Evolutionary conservation across 768 basidiomycete species (phyloP).

Genomic region (Kwoniella mangroviensis): DNA sequence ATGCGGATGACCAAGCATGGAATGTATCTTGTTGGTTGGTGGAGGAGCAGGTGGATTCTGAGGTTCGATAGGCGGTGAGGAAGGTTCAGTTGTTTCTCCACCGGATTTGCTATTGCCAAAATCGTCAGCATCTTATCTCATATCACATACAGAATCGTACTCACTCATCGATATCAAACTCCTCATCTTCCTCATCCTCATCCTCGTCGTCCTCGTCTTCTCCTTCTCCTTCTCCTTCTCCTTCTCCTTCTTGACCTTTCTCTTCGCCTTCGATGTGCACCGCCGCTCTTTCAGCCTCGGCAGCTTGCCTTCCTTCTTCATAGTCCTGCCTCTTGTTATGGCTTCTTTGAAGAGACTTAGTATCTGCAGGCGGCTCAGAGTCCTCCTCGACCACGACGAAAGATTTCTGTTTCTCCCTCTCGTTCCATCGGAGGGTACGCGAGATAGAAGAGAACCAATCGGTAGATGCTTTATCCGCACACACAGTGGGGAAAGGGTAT

Average conservation of each 20-base stretch:
- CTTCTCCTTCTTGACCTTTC: conserved; percentile 14
- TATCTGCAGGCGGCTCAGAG: conserved; percentile 60
- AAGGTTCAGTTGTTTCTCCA: conserved; percentile 58
- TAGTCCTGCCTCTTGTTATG: neutral
- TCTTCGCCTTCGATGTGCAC: neutral
- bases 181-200: conserved; percentile 71
- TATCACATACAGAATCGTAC: conserved; percentile 16
- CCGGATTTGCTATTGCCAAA: conserved; percentile 63
- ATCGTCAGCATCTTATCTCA: neutral
- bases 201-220: conserved; percentile 60
- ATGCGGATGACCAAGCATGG: conserved; percentile 45
- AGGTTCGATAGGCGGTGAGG: conserved; percentile 26
- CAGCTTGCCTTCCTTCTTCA: conserved; percentile 10
- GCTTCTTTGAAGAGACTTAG: neutral
- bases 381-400: conserved; percentile 97
- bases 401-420: conserved; percentile 96
- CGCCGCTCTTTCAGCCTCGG: conserved; percentile 23
- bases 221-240: conserved; percentile 37
- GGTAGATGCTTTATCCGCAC: conserved; percentile 93
- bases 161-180: conserved; percentile 88
- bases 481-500: conserved; percentile 98
- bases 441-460: conserved; percentile 99
- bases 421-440: conserved; percentile 97
- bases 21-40: conserved; percentile 20
- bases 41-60: conserved; percentile 17